phyloP scores from a whole-genome alignment of 306 rosid genomes.

The Comarum palustre region DNA sequence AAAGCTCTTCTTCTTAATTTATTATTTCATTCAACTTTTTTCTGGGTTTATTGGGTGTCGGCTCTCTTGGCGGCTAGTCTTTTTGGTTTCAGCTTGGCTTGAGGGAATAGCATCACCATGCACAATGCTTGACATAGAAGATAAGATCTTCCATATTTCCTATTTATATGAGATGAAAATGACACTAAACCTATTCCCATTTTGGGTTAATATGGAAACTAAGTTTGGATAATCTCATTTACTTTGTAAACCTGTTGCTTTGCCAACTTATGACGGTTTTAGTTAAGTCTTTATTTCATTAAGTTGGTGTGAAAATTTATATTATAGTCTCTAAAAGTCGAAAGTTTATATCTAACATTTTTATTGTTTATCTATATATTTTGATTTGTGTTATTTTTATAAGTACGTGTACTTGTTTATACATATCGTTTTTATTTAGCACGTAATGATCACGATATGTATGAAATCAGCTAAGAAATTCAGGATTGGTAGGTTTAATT shows the following conservation, averaged over 20 bases:
- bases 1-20: conserved; percentile 21
- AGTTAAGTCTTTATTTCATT: too few relatives aligned
- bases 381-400: too few relatives aligned
- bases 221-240: neutral
- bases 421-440: too few relatives aligned
- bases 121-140: neutral
- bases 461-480: too few relatives aligned
- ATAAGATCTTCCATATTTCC: conserved; percentile 11
- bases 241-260: neutral
- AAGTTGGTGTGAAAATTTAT: too few relatives aligned
- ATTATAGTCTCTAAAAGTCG: neutral
- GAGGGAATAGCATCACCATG: neutral
- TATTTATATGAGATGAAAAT: conserved; percentile 2
- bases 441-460: too few relatives aligned
- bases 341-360: neutral
- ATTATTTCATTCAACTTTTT: neutral
- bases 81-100: conserved; percentile 5
- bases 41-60: conserved; percentile 13
- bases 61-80: conserved; percentile 23
- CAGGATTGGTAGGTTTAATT: too few relatives aligned
- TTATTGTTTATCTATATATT: too few relatives aligned
- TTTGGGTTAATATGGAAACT: neutral
- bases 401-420: too few relatives aligned
- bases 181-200: neutral
- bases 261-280: too few relatives aligned